phyloP scores from a whole-genome alignment of 305 asterid genomes.

The Fraxinus xanthoxyloides region DNA sequence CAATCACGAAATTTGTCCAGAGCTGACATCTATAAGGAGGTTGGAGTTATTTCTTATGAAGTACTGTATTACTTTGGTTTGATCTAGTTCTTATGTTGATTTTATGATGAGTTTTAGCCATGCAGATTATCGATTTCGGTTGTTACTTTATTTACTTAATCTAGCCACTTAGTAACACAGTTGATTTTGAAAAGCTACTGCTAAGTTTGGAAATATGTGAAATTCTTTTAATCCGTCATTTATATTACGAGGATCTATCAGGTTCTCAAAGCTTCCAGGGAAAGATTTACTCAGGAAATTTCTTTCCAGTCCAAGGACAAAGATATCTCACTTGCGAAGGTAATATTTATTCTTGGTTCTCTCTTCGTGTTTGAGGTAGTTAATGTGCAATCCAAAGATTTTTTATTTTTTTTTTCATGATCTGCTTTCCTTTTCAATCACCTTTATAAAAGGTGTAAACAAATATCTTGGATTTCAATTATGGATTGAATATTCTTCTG shows the following conservation, averaged over 20 bases:
- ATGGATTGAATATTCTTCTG: not conserved
- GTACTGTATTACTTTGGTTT: not conserved
- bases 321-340: conserved; percentile 93
- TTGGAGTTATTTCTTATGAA: conserved; percentile 32
- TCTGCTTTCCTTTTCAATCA: not conserved
- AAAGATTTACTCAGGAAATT: conserved; percentile 67
- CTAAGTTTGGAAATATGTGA: conserved; percentile 4
- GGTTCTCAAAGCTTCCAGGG: conserved; percentile 44
- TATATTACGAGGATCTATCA: not conserved
- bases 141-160: not conserved
- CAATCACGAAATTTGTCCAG: conserved; percentile 43
- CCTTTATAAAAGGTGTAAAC: no score
- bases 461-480: no score
- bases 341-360: conserved; percentile 16
- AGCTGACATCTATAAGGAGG: conserved; percentile 69
- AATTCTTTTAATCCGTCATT: not conserved
- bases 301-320: conserved; percentile 80
- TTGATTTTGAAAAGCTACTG: not conserved
- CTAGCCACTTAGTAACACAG: not conserved
- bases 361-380: not conserved
- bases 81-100: not conserved
- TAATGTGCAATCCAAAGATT: not conserved
- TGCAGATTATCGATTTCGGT: not conserved
- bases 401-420: not conserved
- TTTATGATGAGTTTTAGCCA: not conserved